Base-by-base conservation (phyloP, 2,329 filamentous ascomycete species). In the Paramyrothecium roridum region DNA sequence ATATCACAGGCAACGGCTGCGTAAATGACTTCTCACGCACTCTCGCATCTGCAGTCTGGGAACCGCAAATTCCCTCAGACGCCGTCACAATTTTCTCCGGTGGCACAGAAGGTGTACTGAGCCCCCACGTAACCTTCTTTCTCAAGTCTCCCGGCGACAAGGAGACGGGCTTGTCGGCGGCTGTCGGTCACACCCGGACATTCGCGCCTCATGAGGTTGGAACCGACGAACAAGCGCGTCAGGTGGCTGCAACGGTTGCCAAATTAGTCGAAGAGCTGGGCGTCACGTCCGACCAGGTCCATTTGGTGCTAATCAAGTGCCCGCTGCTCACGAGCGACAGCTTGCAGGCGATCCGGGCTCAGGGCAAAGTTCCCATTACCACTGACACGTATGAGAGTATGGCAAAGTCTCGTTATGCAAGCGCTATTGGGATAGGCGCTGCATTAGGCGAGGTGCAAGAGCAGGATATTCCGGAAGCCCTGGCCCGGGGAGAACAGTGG, bases 321-420 rank as follows among this genome's bases (percentile, higher is more conserved):
- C 54, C 54, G 21, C 54, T 55, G 13, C 30, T 55, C 21, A 55
- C 54, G 22, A 55, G 54, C 45, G 54, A 52, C 22, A 55, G 52
- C 26, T 26, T 55, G 43, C 40, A 55, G 30, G 30, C 3, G 3
- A 55, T 55, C 45, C 54, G 54, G n/a, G 54, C 40, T 16, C 50
- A 49, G 46, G 50, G 54, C 50, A 55, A 19, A 34, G 43, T 52
- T n/a, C 54, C 54, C 12, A 21, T 55, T 16, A 55, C 54, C 12
- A 34, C 50, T 16, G 54, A 55, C 50, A 55, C 54, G n/a, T 55
- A 55, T 40, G 54, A 55, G 34, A 55, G 54, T 43, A 55, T 55
- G 54, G 54, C 54, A 50, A 52, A 30, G 33, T 55, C 54, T 26
- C 50, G 54, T 30, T 55, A 55, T 21, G 50, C 54, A 21, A 55